Percentiles rank a stretch among this genome's conserved stretches.
phyloP scores from a whole-genome alignment of 2,329 filamentous ascomycete genomes.

The Claviceps capensis region DNA sequence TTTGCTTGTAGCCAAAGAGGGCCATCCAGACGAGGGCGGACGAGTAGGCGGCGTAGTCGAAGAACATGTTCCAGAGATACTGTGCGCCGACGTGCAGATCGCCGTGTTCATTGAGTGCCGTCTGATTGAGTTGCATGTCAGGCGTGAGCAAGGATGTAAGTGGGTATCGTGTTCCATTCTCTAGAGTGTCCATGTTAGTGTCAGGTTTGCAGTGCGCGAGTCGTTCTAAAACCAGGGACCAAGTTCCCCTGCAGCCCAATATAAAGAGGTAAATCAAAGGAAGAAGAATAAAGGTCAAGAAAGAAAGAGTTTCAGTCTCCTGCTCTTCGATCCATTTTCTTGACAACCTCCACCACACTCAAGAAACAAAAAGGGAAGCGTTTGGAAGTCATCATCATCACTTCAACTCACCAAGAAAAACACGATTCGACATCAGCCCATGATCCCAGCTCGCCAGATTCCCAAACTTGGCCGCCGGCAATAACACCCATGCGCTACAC shows the following conservation, averaged over 20 bases:
- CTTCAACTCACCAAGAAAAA: conserved; percentile 24
- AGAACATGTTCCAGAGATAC: conserved; percentile 44
- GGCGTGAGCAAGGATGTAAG: conserved; percentile 19
- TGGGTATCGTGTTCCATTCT: conserved; percentile 22
- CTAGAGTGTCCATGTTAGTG: conserved; percentile 4
- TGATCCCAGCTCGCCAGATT: conserved; percentile 36
- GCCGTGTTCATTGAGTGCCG: conserved; percentile 32
- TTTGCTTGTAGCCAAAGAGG: conserved; percentile 37
- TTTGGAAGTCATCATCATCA: too few relatives aligned
- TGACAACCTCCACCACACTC: too few relatives aligned
- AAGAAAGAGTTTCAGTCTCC: background rate
- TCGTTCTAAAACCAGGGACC: background rate
- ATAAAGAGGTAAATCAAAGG: background rate
- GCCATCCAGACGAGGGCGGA: conserved; percentile 45
- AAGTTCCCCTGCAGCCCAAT: too few relatives aligned
- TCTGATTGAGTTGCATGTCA: conserved; percentile 30
- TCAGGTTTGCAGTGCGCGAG: too few relatives aligned
- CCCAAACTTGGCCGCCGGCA: conserved; percentile 46
- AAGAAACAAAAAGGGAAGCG: too few relatives aligned
- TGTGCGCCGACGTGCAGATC: conserved; percentile 45
- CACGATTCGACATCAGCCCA: conserved; percentile 43
- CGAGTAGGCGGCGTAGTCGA: conserved; percentile 45
- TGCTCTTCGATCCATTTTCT: too few relatives aligned
- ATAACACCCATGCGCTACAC: conserved; percentile 41
- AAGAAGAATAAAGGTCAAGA: background rate